Conservation (phyloP, 2,329 filamentous ascomycete genomes). For the Huntiella savannae region DNA sequence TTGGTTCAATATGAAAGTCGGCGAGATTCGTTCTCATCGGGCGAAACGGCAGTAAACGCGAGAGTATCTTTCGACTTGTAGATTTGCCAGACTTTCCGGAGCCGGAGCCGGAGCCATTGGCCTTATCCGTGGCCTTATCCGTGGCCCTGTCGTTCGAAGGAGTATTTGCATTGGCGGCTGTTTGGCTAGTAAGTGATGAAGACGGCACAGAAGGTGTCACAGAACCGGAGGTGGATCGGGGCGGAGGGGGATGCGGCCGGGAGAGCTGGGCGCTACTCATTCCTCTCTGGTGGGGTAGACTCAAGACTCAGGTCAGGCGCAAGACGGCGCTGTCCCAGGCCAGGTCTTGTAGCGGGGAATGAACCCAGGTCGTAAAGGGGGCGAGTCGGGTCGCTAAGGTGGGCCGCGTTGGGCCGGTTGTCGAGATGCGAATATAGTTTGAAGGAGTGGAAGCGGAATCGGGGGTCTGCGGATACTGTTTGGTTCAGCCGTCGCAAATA, state of each 20-base stretch:
- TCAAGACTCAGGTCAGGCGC: slow-evolving; percentile 10
- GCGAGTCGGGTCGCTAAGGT: not conserved
- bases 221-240: not conserved
- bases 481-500: not conserved
- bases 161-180: not conserved
- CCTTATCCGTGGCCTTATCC: not conserved
- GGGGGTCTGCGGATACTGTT: not conserved
- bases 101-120: not conserved
- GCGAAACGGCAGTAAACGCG: slow-evolving; percentile 31
- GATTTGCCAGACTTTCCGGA: not conserved
- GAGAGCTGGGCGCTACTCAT: slow-evolving; percentile 9
- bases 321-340: slow-evolving; percentile 11
- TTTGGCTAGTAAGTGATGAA: not conserved
- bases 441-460: not conserved
- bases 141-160: not conserved
- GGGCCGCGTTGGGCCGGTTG: not conserved
- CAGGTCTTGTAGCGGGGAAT: slow-evolving; percentile 6
- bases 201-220: not conserved
- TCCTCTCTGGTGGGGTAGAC: slow-evolving; percentile 8
- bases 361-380: slow-evolving; percentile 1
- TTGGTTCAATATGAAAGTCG: slow-evolving; percentile 60
- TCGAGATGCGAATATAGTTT: not conserved
- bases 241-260: slow-evolving; percentile 8
- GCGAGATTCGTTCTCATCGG: slow-evolving; percentile 43
- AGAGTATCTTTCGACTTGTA: slow-evolving; percentile 22